Evolutionary conservation across 306 rosid species (phyloP).

Genomic region (barrel medic (Medicago truncatula)): DNA sequence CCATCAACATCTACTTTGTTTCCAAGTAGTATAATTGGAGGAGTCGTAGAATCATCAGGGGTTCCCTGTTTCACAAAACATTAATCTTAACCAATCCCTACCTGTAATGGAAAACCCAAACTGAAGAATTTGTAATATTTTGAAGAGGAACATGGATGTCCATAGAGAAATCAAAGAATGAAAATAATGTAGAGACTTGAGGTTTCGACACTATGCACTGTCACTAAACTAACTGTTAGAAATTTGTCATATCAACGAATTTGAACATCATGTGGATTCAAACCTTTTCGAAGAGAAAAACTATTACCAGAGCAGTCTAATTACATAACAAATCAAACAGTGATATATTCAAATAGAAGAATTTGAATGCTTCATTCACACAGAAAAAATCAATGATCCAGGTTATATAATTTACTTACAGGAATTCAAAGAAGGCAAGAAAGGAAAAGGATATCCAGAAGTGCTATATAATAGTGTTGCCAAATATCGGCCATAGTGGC

Average conservation of each 20-base stretch:
- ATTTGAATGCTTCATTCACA: background rate
- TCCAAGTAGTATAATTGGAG: conserved; percentile 88
- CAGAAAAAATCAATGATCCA: background rate
- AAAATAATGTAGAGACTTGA: conserved; percentile 28
- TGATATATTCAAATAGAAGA: background rate
- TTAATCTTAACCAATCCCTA: conserved; percentile 9
- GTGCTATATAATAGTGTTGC: background rate
- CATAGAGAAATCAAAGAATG: conserved; percentile 18
- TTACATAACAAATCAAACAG: background rate
- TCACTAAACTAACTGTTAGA: background rate
- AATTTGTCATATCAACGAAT: conserved; percentile 12
- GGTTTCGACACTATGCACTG: conserved; percentile 3
- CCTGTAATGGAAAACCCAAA: background rate
- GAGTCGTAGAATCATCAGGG: conserved; percentile 70
- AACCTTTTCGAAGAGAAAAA: conserved; percentile 12
- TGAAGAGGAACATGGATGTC: background rate
- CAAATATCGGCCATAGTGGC: too few relatives aligned
- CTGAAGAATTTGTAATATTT: conserved; percentile 10
- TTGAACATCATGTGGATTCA: conserved; percentile 9
- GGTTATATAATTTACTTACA: background rate
- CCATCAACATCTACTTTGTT: conserved; percentile 96
- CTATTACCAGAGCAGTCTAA: conserved; percentile 9
- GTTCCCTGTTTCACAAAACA: conserved; percentile 61
- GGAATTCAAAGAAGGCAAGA: background rate
- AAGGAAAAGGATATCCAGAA: background rate